Evolutionary conservation across 164 flowering plant genomes (phyloP).

Genomic region (Santalum album): DNA sequence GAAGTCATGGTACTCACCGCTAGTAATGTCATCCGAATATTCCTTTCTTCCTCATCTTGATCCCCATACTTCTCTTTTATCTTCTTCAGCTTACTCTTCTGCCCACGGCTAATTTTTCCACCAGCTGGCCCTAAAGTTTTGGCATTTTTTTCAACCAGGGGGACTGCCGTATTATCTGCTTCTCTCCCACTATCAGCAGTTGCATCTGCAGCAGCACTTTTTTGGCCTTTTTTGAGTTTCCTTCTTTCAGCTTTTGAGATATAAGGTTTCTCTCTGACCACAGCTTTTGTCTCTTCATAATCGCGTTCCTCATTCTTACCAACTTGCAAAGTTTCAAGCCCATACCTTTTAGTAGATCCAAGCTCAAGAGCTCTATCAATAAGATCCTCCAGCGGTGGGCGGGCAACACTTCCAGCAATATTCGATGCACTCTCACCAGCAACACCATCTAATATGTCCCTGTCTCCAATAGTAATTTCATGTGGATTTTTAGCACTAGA

Average conservation of each 20-base stretch:
- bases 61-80: conserved; percentile 91
- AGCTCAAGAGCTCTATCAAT: conserved; percentile 85
- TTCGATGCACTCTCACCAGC: conserved; percentile 12
- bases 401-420: conserved; percentile 14
- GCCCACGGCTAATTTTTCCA: conserved; percentile 75
- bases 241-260: conserved; percentile 88
- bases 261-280: conserved; percentile 56
- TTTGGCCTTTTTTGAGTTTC: conserved; percentile 72
- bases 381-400: conserved; percentile 64
- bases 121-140: conserved; percentile 27
- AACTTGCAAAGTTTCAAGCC: conserved; percentile 25
- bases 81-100: conserved; percentile 81
- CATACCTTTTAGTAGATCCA: conserved; percentile 29
- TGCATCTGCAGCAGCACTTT: conserved; percentile 16
- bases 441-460: conserved; percentile 7
- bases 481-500: conserved; percentile 1
- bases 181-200: conserved; percentile 27
- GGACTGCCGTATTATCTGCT: conserved; percentile 11
- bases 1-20: conserved; percentile 52
- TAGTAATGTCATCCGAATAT: conserved; percentile 74
- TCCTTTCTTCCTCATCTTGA: conserved; percentile 95
- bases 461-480: conserved; percentile 18
- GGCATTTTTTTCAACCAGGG: conserved; percentile 24
- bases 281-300: conserved; percentile 30
- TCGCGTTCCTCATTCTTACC: conserved; percentile 24